phyloP scores from a whole-genome alignment of 345 rosid species.

The Hibiscus syriacus region DNA sequence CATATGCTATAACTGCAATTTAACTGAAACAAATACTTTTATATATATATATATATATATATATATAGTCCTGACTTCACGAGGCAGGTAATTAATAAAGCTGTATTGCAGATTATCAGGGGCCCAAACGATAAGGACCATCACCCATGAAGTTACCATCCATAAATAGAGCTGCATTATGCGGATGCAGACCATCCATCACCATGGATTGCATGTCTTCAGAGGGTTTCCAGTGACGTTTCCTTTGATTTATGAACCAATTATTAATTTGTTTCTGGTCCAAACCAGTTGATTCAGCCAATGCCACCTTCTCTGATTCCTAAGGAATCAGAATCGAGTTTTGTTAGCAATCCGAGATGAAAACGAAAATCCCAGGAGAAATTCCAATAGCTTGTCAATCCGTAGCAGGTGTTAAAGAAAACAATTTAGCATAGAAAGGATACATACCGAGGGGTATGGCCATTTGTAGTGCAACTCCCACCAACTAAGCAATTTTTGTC shows the following conservation, averaged over 20 bases:
- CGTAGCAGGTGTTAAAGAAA: neutral
- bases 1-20: neutral
- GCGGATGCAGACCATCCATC: slow-evolving; percentile 93
- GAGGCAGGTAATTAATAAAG: neutral
- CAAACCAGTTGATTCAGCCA: slow-evolving; percentile 94
- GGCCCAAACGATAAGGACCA: slow-evolving; percentile 91
- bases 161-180: slow-evolving; percentile 80
- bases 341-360: neutral
- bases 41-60: neutral
- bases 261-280: slow-evolving; percentile 98
- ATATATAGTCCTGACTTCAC: neutral
- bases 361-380: neutral
- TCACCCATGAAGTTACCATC: slow-evolving; percentile 88
- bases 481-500: slow-evolving; percentile 96
- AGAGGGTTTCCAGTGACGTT: slow-evolving; percentile 98
- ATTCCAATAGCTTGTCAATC: neutral
- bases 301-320: slow-evolving; percentile 94
- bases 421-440: neutral
- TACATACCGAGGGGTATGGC: slow-evolving; percentile 95
- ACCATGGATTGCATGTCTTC: slow-evolving; percentile 99
- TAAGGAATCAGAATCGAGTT: slow-evolving; percentile 12
- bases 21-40: neutral
- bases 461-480: slow-evolving; percentile 99
- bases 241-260: slow-evolving; percentile 98
- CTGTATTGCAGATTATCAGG: slow-evolving; percentile 26